These are phyloP conservation scores for Kodamaea hsintzibuensis DNA, from an alignment of 805 yeast species.

Conservation along the genomic window DNA sequence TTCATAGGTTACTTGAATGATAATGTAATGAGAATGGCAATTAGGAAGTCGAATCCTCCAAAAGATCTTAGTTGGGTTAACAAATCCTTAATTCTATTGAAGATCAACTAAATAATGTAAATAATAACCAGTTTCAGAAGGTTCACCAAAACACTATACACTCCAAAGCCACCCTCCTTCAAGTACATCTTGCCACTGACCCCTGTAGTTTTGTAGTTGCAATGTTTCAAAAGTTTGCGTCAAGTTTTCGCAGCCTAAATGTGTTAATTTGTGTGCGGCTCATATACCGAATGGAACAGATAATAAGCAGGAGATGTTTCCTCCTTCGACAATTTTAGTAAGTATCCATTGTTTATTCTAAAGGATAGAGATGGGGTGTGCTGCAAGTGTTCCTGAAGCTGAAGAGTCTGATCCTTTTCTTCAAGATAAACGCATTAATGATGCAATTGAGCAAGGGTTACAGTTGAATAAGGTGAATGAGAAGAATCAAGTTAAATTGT, in stretches of 20 bases:
- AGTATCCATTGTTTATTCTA: neutral
- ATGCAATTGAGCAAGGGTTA: conserved; percentile 63
- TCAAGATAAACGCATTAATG: conserved; percentile 55
- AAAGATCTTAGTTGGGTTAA: no score
- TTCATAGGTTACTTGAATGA: no score
- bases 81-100: no score
- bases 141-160: no score
- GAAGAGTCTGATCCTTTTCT: conserved; percentile 55
- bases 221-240: neutral
- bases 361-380: conserved; percentile 61
- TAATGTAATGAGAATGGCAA: no score
- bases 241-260: conserved; percentile 5
- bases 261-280: conserved; percentile 22
- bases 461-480: conserved; percentile 51
- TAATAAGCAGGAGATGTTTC: neutral
- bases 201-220: no score
- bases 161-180: no score
- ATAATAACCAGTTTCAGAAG: no score
- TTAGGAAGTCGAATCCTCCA: no score
- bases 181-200: no score
- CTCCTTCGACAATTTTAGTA: neutral
- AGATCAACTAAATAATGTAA: no score
- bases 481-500: conserved; percentile 63
- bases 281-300: conserved; percentile 1
- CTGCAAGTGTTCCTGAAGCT: conserved; percentile 49